Evolutionary conservation across 257 asterid genomes (phyloP).

Genomic region (Oldenlandia corymbosa): DNA sequence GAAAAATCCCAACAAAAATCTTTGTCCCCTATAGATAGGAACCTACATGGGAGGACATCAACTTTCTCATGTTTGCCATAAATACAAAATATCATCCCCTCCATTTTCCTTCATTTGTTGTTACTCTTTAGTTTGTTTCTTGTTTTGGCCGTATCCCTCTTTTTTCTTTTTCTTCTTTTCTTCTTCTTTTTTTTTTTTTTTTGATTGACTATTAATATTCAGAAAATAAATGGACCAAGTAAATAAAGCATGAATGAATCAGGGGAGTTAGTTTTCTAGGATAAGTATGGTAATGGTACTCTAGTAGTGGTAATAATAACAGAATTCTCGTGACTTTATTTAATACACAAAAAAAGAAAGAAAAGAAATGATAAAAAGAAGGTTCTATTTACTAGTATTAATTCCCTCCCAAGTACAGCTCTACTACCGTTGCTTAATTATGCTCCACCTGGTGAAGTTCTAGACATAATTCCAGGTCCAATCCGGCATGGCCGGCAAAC

Average conservation of each 20-base stretch:
- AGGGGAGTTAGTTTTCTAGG: too few relatives aligned
- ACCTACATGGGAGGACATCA: slow-evolving; percentile 10
- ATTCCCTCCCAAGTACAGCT: slow-evolving; percentile 6
- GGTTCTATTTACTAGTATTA: too few relatives aligned
- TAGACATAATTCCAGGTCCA: not conserved
- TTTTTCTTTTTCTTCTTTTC: too few relatives aligned
- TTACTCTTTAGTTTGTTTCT: slow-evolving; percentile 7
- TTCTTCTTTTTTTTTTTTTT: too few relatives aligned
- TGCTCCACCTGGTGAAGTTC: slow-evolving; percentile 27
- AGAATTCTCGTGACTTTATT: slow-evolving; percentile 48
- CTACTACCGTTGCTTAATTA: not conserved
- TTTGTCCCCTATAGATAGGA: slow-evolving; percentile 1
- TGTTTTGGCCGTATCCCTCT: slow-evolving; percentile 3
- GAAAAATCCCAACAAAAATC: too few relatives aligned
- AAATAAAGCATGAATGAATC: too few relatives aligned
- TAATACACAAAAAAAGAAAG: too few relatives aligned
- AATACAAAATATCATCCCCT: slow-evolving; percentile 7
- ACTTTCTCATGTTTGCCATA: slow-evolving; percentile 23
- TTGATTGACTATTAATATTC: too few relatives aligned
- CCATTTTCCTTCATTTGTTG: not conserved
- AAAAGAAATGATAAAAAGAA: too few relatives aligned
- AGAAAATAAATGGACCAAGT: too few relatives aligned
- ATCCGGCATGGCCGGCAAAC: slow-evolving; percentile 58
- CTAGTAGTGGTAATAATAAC: not conserved
- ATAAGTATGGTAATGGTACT: too few relatives aligned